A percentile compares a stretch with the other conserved stretches of the same genome.
Conservation (phyloP, 2,329 filamentous ascomycete species). For the Escovopsis sp. region DNA sequence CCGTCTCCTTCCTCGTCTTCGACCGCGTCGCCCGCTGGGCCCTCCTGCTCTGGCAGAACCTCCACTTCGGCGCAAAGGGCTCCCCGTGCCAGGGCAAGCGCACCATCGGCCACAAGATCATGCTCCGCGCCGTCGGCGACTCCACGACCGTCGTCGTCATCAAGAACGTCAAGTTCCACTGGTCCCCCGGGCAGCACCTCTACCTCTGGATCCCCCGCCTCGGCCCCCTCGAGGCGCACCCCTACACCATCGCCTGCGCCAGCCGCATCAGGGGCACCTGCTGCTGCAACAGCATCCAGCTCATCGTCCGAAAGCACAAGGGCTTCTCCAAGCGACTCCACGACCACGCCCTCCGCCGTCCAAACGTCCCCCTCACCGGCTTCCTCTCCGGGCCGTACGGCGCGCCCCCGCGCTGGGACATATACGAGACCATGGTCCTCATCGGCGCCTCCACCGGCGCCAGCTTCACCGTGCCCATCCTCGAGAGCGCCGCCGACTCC, state of each 20-base stretch:
- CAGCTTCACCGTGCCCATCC: constrained; percentile 44
- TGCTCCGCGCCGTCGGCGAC: constrained; percentile 32
- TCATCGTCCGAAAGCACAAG: constrained; percentile 39
- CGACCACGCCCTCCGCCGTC: constrained; percentile 25
- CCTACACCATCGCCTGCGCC: constrained; percentile 46
- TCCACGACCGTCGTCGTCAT: constrained; percentile 43
- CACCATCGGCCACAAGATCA: constrained; percentile 37
- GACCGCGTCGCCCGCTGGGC: constrained; percentile 42
- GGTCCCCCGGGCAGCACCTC: constrained; percentile 45
- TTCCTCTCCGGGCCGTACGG: constrained; percentile 45
- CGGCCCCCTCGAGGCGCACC: constrained; percentile 41
- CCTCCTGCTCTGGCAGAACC: constrained; percentile 37
- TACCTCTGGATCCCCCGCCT: constrained; percentile 45
- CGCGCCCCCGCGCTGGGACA: constrained; percentile 38
- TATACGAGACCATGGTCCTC: constrained; percentile 44
- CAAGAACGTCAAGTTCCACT: constrained; percentile 43
- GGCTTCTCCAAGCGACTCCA: constrained; percentile 44
- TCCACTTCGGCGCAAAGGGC: constrained; percentile 23
- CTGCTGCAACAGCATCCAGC: constrained; percentile 44
- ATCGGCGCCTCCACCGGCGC: constrained; percentile 50
- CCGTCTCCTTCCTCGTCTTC: constrained; percentile 45
- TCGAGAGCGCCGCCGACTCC: constrained; percentile 36
- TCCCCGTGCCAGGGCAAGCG: constrained; percentile 32
- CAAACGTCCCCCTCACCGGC: constrained; percentile 15
- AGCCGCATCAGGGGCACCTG: constrained; percentile 35